A percentile compares a stretch with the other conserved stretches of the same genome.
Evolutionary conservation across 2,329 filamentous ascomycete species (phyloP).

Genomic region (Colletotrichum costaricense): DNA sequence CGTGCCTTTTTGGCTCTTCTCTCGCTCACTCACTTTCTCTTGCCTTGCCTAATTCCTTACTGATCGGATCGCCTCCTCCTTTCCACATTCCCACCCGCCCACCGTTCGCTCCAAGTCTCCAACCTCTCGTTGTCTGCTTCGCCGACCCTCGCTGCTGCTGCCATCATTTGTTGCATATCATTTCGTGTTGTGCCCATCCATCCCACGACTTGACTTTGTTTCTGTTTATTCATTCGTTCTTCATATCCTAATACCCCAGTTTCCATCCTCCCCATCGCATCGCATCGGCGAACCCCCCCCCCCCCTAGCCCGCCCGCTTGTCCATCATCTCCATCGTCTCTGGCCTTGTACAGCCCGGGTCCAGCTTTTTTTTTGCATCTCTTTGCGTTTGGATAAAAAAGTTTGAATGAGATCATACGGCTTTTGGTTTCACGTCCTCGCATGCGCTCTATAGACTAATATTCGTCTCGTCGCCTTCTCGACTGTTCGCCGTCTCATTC

Average conservation of each 20-base stretch:
- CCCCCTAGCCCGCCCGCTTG: slow-evolving; percentile 14
- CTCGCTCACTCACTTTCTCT: neutral
- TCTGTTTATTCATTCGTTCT: slow-evolving; percentile 30
- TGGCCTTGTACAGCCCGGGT: slow-evolving; percentile 1
- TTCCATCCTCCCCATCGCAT: slow-evolving; percentile 4
- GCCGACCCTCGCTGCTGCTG: slow-evolving; percentile 30
- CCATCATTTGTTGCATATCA: slow-evolving; percentile 33
- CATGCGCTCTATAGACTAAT: slow-evolving; percentile 34
- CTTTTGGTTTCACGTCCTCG: slow-evolving; percentile 25
- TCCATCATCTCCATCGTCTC: neutral
- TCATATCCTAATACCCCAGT: slow-evolving; percentile 29
- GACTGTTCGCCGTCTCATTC: slow-evolving; percentile 5
- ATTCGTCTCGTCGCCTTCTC: slow-evolving; percentile 7
- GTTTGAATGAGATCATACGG: slow-evolving; percentile 35
- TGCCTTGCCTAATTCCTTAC: slow-evolving; percentile 11
- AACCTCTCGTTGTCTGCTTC: slow-evolving; percentile 34
- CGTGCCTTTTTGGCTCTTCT: neutral
- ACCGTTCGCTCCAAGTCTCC: slow-evolving; percentile 18
- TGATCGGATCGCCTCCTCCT: slow-evolving; percentile 34
- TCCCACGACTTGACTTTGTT: slow-evolving; percentile 14
- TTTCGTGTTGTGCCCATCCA: slow-evolving; percentile 28
- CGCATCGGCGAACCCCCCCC: slow-evolving; percentile 5
- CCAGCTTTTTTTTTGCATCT: slow-evolving; percentile 22
- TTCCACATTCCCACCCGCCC: slow-evolving; percentile 34
- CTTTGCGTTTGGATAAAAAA: slow-evolving; percentile 31